phyloP scores from a whole-genome alignment of 2,329 filamentous ascomycete genomes.

The Talaromyces sp. region DNA sequence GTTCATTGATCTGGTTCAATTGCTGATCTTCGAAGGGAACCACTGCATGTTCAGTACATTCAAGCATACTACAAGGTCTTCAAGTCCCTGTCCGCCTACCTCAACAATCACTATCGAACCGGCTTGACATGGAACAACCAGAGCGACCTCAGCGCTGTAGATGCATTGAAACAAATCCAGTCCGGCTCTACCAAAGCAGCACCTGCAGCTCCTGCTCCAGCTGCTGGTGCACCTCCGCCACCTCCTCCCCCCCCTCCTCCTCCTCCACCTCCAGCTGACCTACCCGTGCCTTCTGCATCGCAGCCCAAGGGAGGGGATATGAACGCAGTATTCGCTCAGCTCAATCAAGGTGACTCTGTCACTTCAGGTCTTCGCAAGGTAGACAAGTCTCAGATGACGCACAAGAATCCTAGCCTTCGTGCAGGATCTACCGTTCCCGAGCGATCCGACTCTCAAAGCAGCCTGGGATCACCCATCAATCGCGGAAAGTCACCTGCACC shows the following conservation, averaged over 20 bases:
- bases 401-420: constrained; percentile 90
- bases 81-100: constrained; percentile 75
- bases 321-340: constrained; percentile 82
- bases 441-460: constrained; percentile 52
- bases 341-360: constrained; percentile 86
- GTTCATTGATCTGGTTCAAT: neutral
- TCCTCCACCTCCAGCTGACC: constrained; percentile 49
- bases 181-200: constrained; percentile 31
- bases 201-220: constrained; percentile 10
- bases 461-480: constrained; percentile 45
- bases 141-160: constrained; percentile 67
- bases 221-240: constrained; percentile 27
- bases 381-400: constrained; percentile 93
- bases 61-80: constrained; percentile 91
- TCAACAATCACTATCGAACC: constrained; percentile 74
- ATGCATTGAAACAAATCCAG: constrained; percentile 61
- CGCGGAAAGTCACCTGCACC: constrained; percentile 83
- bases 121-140: constrained; percentile 85
- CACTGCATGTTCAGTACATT: constrained; percentile 80
- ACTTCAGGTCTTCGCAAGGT: constrained; percentile 90
- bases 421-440: constrained; percentile 66
- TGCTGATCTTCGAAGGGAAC: constrained; percentile 56
- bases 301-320: constrained; percentile 58
- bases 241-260: constrained; percentile 40
- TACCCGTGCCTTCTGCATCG: constrained; percentile 25